A percentile compares a stretch with the other conserved stretches of the same genome.
Conservation (phyloP, 164 flowering plant species). For the Vitis riparia region DNA sequence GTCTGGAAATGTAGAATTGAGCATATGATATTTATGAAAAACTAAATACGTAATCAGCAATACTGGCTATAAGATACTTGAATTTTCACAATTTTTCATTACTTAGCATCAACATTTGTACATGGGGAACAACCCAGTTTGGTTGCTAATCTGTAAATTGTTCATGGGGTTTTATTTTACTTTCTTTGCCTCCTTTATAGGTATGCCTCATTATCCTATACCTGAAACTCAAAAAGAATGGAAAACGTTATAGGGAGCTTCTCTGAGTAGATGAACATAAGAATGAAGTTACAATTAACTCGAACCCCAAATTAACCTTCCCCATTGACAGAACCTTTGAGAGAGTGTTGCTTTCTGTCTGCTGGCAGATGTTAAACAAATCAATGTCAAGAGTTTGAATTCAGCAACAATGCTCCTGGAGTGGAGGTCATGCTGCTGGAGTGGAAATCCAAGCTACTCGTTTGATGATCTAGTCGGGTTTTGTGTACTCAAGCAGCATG, state of each 20-base stretch:
- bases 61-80: no score
- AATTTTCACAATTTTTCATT: background rate
- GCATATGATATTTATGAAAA: no score
- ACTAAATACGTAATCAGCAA: no score
- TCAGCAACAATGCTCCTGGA: no score
- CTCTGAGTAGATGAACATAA: background rate
- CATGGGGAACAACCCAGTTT: background rate
- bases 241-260: background rate
- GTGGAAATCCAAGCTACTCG: background rate
- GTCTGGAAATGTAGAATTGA: no score
- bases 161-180: background rate
- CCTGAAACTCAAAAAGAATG: background rate
- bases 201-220: background rate
- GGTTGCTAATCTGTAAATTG: background rate
- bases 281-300: no score
- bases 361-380: background rate
- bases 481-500: conserved; percentile 88
- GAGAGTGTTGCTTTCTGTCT: background rate
- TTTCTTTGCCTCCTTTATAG: background rate
- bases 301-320: background rate
- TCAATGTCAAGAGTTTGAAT: background rate
- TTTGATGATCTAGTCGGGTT: conserved; percentile 42
- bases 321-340: background rate
- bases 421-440: no score
- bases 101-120: background rate